These are phyloP conservation scores for Aspergillus pseudotamarii DNA, from an alignment of 2,329 filamentous ascomycete genomes.

Conservation along the genomic window DNA sequence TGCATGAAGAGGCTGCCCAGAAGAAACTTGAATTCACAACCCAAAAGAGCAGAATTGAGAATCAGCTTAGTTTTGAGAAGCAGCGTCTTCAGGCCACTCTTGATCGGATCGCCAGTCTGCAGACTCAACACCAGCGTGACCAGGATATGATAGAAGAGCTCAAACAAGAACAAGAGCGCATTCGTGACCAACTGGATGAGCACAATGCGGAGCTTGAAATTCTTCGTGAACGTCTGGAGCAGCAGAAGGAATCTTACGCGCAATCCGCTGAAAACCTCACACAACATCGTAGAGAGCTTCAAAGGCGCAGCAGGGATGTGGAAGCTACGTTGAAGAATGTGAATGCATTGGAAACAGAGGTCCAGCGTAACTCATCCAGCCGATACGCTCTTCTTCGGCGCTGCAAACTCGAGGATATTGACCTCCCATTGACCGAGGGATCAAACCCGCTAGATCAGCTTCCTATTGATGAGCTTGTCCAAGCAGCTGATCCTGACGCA, in stretches of 20 bases:
- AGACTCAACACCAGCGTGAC: constrained; percentile 68
- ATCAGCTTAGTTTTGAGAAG: constrained; percentile 65
- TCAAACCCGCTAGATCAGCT: constrained; percentile 76
- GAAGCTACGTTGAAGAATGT: constrained; percentile 76
- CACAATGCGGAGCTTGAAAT: constrained; percentile 77
- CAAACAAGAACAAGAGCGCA: constrained; percentile 70
- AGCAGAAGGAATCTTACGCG: constrained; percentile 67
- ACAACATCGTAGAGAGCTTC: constrained; percentile 77
- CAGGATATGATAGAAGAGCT: constrained; percentile 71
- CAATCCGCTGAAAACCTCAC: constrained; percentile 74
- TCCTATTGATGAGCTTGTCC: constrained; percentile 81
- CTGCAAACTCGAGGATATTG: constrained; percentile 92
- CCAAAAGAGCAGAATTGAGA: constrained; percentile 68
- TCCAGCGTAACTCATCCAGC: constrained; percentile 80
- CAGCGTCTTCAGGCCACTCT: constrained; percentile 72
- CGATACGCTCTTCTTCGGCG: constrained; percentile 83
- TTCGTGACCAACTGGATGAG: constrained; percentile 72
- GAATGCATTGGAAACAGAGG: constrained; percentile 75
- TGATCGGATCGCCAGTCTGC: constrained; percentile 68
- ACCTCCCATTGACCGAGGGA: constrained; percentile 73
- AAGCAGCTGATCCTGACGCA: constrained; percentile 73
- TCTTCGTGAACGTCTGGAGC: constrained; percentile 70
- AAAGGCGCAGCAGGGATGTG: constrained; percentile 82
- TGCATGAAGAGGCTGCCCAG: constrained; percentile 86
- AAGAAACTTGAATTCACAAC: constrained; percentile 84